Percentiles rank a stretch among this genome's conserved stretches.
phyloP scores from a whole-genome alignment of 371 early-diverging fungal genomes.

The Mortierella sp. region DNA sequence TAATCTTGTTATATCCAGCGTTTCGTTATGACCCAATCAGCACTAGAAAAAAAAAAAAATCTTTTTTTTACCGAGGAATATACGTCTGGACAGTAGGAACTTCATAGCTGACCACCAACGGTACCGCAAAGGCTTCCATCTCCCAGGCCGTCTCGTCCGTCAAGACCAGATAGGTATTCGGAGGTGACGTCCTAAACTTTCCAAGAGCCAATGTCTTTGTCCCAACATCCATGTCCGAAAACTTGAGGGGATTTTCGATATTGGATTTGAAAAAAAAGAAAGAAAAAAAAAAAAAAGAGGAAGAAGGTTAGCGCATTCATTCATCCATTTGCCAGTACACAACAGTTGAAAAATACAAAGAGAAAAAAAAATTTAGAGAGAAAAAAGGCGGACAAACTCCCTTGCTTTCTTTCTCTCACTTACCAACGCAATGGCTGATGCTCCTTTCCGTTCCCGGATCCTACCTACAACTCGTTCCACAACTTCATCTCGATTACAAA shows the following conservation, averaged over 20 bases:
- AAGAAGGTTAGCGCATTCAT: neutral
- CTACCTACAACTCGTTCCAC: constrained; percentile 38
- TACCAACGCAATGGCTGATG: constrained; percentile 40
- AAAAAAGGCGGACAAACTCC: neutral
- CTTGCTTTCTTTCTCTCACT: too few relatives aligned
- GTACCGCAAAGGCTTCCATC: constrained; percentile 33
- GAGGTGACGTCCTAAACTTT: constrained; percentile 22
- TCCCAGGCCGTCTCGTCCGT: constrained; percentile 37
- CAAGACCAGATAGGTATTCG: constrained; percentile 28
- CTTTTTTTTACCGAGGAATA: constrained; percentile 48
- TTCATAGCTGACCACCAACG: constrained; percentile 45
- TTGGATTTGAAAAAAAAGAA: neutral
- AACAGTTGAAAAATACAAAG: neutral
- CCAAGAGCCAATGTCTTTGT: constrained; percentile 25
- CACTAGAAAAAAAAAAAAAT: too few relatives aligned
- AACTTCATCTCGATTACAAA: constrained; percentile 36
- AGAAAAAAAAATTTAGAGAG: neutral
- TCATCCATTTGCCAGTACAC: neutral
- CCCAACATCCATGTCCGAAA: constrained; percentile 42
- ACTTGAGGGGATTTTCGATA: neutral
- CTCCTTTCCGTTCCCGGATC: constrained; percentile 38
- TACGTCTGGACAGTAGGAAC: constrained; percentile 36
- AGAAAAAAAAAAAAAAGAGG: neutral
- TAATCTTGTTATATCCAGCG: too few relatives aligned
- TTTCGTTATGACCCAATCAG: too few relatives aligned